Base-by-base conservation (phyloP, 2,329 filamentous ascomycete species). In the Apiospora pterosperma region DNA sequence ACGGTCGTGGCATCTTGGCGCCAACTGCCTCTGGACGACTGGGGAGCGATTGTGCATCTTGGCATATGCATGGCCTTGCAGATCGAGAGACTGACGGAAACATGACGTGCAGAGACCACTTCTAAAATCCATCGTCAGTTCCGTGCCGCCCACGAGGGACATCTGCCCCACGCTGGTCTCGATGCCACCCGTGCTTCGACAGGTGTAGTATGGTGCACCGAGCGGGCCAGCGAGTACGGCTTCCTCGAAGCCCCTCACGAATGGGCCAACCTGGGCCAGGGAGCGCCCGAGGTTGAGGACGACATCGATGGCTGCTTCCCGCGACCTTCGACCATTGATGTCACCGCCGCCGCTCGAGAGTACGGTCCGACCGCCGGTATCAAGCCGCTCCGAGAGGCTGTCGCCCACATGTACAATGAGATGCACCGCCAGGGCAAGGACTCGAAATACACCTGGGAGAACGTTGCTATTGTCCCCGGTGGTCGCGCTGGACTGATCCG, bases 331-430 rank as follows among this genome's bases (percentile, higher is more conserved):
- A 85, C 84, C 52, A 92, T 97, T 71, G 88, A 96, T 71, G 86
- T 97, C 73, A 89, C 86, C 70, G 86, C 92, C 73, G 88, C 88
- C 67, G 90, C 91, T 44, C 85, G 94, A 74, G 95, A 98, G 79
- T 98, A 98, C 78, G 91, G 93, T 41, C 95, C 95, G 36, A 97
- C 94, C 5, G 93, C 95, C 42, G 95, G 95, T 73, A 98, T 97
- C 83, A 95, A 93, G 81, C 90, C 92, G 31, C 83, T 98, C 69
- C 86, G 95, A 71, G 91, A 93, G 74, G 95, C 95, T 21, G 93
- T 98, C 55, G 95, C 95, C 65, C 88, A 89, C 66, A 85, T 98
- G 67, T 98, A 98, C 85, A 98, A 98, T 74, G 91, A 90, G 77
- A 92, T 95, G 78, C 95, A 97, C 74, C 89, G 95, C 69, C 81